Evolutionary conservation across 345 rosid species (phyloP), one percentile per base, ranked within the genome.

Genomic region (Eucalyptus sp.): DNA sequence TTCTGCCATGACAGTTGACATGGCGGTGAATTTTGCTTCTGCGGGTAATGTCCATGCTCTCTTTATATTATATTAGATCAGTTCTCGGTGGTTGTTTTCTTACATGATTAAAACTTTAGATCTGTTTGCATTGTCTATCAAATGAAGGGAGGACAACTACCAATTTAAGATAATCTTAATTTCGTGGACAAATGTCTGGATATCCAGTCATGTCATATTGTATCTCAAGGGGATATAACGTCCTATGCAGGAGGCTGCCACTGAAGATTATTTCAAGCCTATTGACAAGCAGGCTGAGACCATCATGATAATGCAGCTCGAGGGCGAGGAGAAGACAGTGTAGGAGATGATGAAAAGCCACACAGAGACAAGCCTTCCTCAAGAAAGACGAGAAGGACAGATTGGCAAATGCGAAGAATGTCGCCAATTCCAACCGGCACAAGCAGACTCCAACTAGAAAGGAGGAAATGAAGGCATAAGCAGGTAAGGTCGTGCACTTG

Each of bases 281-380:
- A 88, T 97, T 68, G 97, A 96, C 93, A 95, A 94, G 93, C 93
- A 96, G 87, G 99, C 96, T 46, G 94, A 95, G 93, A 89, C 88
- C 29, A 81, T 98, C 92, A 93, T 97, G 97, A 95, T 96, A 91
- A 91, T 90, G 90, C 99, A 95, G 92, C 97, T 97, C 20, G 96
- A 98, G 27, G 94, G 95, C 25, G 94, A 98, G 94, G 97, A 95
- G 93, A 94, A 92, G 92, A 91, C 91, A 1, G 94, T 96, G 98
- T 93, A 91, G 87, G 94, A 93, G 89, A 92, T 94, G 98, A 89
- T 95, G 94, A 88, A 87, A 87, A 49, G 87, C 96, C 24, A 92
- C 96, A 93, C 96, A 95, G 87, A 86, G 90, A 86, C 94, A 94
- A 88, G 93, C 96, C 71, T 86, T 94, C 89, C 89, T 92, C 56